These are phyloP conservation scores for Streptanthus diversifolius DNA, from an alignment of 345 rosid species.

Conservation along the genomic window DNA sequence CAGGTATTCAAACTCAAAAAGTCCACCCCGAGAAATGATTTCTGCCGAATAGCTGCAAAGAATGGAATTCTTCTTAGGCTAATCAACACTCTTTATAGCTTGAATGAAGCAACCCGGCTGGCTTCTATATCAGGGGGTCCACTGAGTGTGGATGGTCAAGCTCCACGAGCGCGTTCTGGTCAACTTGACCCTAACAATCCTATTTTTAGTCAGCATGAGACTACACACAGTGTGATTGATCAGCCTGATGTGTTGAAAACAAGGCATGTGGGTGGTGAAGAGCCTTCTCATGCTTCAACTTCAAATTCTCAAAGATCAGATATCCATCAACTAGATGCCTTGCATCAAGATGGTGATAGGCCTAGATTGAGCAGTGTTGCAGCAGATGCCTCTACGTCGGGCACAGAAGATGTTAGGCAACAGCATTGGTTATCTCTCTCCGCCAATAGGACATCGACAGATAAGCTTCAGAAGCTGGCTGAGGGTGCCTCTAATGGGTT, in stretches of 20 bases:
- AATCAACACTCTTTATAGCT: conserved; percentile 88
- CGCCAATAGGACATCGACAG: conserved; percentile 59
- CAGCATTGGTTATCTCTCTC: conserved; percentile 48
- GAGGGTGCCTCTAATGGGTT: conserved; percentile 65
- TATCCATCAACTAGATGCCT: conserved; percentile 48
- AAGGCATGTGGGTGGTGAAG: conserved; percentile 62
- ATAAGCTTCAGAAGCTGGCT: conserved; percentile 62
- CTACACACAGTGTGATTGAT: conserved; percentile 44
- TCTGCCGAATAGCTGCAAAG: conserved; percentile 96
- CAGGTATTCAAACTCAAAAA: conserved; percentile 95
- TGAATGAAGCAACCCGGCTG: conserved; percentile 89
- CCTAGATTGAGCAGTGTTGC: conserved; percentile 57
- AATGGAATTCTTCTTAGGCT: conserved; percentile 81
- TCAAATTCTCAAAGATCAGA: conserved; percentile 72
- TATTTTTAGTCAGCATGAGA: conserved; percentile 57
- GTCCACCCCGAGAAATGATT: conserved; percentile 90
- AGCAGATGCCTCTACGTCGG: conserved; percentile 41
- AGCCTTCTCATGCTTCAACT: conserved; percentile 72
- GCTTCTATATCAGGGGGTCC: conserved; percentile 65
- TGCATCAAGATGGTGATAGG: conserved; percentile 57
- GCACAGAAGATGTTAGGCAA: conserved; percentile 57
- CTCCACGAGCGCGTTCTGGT: conserved; percentile 71
- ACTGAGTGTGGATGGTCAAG: conserved; percentile 51
- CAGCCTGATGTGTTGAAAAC: conserved; percentile 57
- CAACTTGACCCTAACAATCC: conserved; percentile 66